These are phyloP conservation scores for Penicillium glabrum DNA, from an alignment of 2,329 filamentous ascomycete genomes.

Conservation along the genomic window DNA sequence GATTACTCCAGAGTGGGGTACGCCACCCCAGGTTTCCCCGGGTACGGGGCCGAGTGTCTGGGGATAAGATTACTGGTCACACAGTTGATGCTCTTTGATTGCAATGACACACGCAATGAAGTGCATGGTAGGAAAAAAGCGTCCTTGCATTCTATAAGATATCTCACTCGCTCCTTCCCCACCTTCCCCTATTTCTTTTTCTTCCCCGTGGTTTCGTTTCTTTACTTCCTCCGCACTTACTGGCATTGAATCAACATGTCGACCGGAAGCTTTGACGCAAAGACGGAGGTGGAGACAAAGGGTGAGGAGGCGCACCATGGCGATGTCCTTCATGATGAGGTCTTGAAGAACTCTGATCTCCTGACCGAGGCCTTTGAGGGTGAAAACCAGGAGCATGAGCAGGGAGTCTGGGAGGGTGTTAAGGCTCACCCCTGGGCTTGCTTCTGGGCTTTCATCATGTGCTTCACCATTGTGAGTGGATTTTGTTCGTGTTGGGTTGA, in stretches of 20 bases:
- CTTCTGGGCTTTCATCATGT: slow-evolving; percentile 52
- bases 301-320: background rate
- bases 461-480: slow-evolving; percentile 50
- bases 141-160: background rate
- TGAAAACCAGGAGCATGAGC: slow-evolving; percentile 47
- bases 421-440: slow-evolving; percentile 47
- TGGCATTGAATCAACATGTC: background rate
- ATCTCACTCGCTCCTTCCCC: background rate
- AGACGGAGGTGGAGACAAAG: background rate
- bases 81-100: background rate
- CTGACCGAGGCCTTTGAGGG: slow-evolving; percentile 44
- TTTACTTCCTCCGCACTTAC: background rate
- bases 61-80: background rate
- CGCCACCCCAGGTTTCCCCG: slow-evolving; percentile 1
- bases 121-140: background rate
- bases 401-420: slow-evolving; percentile 41
- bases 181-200: background rate
- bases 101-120: background rate
- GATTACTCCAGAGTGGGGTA: background rate
- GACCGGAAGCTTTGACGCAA: background rate
- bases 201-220: background rate
- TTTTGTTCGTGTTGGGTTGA: background rate
- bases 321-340: slow-evolving; percentile 35
- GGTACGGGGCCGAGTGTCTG: background rate
- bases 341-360: slow-evolving; percentile 37